Conservation (phyloP, 257 asterid species). For the Fraxinus quadrangulata region DNA sequence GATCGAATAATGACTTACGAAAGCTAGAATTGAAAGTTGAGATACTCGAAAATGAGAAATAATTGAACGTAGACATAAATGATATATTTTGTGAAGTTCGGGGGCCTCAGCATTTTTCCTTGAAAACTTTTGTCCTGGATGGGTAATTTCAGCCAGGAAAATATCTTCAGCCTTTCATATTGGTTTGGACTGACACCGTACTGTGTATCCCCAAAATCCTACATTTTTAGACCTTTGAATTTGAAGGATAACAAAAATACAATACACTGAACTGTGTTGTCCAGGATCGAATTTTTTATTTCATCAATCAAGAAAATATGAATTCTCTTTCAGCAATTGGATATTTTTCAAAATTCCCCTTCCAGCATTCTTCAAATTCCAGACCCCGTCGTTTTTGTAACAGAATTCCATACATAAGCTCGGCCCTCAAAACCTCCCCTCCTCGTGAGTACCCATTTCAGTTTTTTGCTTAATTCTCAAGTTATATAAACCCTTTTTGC, state of each 20-base stretch:
- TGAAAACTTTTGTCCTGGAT: background rate
- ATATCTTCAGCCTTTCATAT: background rate
- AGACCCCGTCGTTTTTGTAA: conserved; percentile 44
- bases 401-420: conserved; percentile 36
- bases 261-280: background rate
- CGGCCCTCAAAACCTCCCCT: conserved; percentile 64
- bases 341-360: conserved; percentile 35
- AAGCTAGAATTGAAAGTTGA: too few relatives aligned
- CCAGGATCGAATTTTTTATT: background rate
- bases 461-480: background rate
- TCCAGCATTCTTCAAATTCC: conserved; percentile 23
- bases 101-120: background rate
- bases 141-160: background rate
- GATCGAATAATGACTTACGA: too few relatives aligned
- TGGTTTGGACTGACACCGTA: background rate
- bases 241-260: background rate
- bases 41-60: too few relatives aligned
- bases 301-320: conserved; percentile 30
- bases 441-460: conserved; percentile 42
- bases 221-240: background rate
- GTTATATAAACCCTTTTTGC: background rate
- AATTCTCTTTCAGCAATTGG: conserved; percentile 50
- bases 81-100: background rate
- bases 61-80: background rate
- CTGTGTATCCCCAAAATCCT: background rate